Conservation (phyloP, 768 basidiomycete species). For the Boletus fagicola region DNA sequence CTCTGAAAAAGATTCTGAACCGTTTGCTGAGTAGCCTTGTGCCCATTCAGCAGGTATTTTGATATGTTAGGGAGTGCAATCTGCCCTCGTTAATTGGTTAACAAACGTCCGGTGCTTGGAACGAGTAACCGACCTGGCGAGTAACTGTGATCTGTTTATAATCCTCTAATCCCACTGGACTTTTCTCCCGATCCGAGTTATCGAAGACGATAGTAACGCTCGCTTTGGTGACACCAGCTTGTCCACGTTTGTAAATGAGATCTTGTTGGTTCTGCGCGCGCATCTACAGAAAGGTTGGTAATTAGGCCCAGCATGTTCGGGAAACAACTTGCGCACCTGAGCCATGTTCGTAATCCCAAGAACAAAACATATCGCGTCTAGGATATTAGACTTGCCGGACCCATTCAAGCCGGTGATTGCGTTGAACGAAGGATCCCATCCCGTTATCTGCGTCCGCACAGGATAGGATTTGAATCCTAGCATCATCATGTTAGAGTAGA, state of each 20-base stretch:
- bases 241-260: conserved; percentile 98
- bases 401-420: conserved; percentile 96
- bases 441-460: conserved; percentile 90
- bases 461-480: conserved; percentile 99
- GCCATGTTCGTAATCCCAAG: conserved; percentile 97
- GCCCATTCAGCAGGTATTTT: conserved; percentile 95
- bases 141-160: conserved; percentile 93
- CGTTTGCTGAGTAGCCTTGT: conserved; percentile 81
- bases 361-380: conserved; percentile 99
- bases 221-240: conserved; percentile 95
- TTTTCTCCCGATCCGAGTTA: conserved; percentile 85
- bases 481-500: not conserved
- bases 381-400: conserved; percentile 97
- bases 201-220: conserved; percentile 99
- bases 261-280: conserved; percentile 95
- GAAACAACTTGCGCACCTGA: conserved; percentile 48
- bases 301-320: not conserved
- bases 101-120: not conserved
- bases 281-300: conserved; percentile 51
- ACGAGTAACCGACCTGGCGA: conserved; percentile 67
- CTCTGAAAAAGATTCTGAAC: conserved; percentile 94
- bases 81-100: conserved; percentile 39
- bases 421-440: conserved; percentile 98
- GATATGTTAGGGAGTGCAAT: conserved; percentile 91
- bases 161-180: conserved; percentile 79